Evolutionary conservation across 1,139 yeast genomes (phyloP).

Genomic region (Yamadazyma songkhlaensis): DNA sequence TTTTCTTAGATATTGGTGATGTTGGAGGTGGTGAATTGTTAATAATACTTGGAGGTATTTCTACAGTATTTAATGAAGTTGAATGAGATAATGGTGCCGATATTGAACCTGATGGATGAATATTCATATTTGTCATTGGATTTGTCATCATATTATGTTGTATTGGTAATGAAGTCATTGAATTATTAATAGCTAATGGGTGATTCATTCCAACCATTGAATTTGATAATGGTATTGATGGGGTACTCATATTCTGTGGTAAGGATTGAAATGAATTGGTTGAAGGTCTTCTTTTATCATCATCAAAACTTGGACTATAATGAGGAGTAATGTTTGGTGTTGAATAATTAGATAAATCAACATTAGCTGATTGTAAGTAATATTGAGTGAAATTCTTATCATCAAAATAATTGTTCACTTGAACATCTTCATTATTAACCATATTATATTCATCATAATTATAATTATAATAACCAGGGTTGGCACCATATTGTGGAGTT

Average conservation of each 20-base stretch:
- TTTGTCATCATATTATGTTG: neutral
- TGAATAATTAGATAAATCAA: slow-evolving; percentile 11
- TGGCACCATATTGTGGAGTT: neutral
- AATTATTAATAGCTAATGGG: too few relatives aligned
- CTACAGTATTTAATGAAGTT: neutral
- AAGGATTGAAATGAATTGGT: neutral
- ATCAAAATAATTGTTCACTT: slow-evolving; percentile 1
- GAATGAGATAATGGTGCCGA: neutral
- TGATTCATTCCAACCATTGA: neutral
- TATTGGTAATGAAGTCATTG: neutral
- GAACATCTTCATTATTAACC: too few relatives aligned
- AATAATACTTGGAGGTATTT: neutral
- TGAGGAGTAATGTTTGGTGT: slow-evolving; percentile 15
- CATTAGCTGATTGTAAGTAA: slow-evolving; percentile 9
- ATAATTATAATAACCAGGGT: neutral
- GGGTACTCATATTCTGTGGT: neutral
- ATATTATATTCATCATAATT: neutral
- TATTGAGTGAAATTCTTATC: slow-evolving; percentile 3
- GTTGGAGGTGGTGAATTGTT: neutral
- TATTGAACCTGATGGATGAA: neutral
- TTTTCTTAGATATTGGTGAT: slow-evolving; percentile 5
- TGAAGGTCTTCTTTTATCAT: neutral
- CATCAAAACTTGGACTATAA: slow-evolving; percentile 12
- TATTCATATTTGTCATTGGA: neutral
- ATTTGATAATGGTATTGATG: neutral